Conservation (phyloP, 768 basidiomycete genomes). For the Calocybe cyanea region DNA sequence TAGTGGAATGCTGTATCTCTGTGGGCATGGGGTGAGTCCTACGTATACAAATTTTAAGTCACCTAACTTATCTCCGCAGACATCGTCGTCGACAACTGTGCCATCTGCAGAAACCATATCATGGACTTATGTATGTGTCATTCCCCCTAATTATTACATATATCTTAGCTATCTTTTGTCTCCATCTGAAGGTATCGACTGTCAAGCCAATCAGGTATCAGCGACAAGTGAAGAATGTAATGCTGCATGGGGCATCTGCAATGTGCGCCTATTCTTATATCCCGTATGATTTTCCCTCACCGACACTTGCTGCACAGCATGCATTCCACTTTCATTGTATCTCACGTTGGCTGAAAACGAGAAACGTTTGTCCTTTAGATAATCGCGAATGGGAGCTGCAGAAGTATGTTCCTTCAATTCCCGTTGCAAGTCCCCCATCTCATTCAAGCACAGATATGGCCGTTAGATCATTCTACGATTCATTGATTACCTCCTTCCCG, state of each 20-base stretch:
- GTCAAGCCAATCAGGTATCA: constrained; percentile 98
- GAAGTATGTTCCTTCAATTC: constrained; percentile 63
- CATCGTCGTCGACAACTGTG: constrained; percentile 98
- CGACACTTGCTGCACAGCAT: constrained; percentile 49
- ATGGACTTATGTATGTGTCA: constrained; percentile 92
- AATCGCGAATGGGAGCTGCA: constrained; percentile 97
- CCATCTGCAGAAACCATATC: constrained; percentile 99
- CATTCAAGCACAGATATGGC: constrained; percentile 8
- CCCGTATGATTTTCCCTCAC: background rate
- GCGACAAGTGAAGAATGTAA: constrained; percentile 96
- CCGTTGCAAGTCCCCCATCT: background rate
- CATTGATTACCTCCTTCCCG: too few species aligned
- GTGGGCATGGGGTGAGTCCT: constrained; percentile 89
- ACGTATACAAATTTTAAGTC: background rate
- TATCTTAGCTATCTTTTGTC: background rate
- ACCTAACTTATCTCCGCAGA: constrained; percentile 45
- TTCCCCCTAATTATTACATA: background rate
- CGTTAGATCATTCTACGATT: constrained; percentile 5
- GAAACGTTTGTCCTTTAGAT: constrained; percentile 92
- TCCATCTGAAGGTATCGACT: constrained; percentile 84
- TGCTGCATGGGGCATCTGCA: constrained; percentile 99
- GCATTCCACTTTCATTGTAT: constrained; percentile 99
- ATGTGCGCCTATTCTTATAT: constrained; percentile 48
- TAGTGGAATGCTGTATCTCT: constrained; percentile 99
- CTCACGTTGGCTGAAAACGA: constrained; percentile 97